Evolutionary conservation across 2,329 filamentous ascomycete genomes (phyloP).

Genomic region (Neofusicoccum laricinum): DNA sequence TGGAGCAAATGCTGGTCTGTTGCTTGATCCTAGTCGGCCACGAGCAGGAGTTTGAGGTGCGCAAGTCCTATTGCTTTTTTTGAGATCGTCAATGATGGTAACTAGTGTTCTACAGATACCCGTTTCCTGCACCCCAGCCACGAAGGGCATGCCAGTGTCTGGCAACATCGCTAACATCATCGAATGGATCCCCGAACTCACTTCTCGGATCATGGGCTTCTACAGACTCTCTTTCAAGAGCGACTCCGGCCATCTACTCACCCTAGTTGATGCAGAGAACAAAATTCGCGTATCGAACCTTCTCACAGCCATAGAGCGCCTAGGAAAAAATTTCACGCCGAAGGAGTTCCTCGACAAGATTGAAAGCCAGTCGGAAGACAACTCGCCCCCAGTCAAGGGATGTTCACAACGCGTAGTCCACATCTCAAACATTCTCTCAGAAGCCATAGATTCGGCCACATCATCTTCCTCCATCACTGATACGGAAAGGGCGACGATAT

Average conservation of each 20-base stretch:
- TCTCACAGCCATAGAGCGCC: conserved; percentile 2
- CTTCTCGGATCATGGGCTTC: conserved; percentile 10
- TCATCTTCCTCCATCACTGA: conserved; percentile 47
- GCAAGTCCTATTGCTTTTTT: not conserved
- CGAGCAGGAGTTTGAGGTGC: conserved; percentile 74
- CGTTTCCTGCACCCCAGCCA: not conserved
- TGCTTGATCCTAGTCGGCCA: conserved; percentile 82
- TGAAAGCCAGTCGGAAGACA: conserved; percentile 37
- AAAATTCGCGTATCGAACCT: conserved; percentile 12
- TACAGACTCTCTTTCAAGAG: conserved; percentile 15
- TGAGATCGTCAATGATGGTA: not conserved
- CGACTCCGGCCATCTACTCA: conserved; percentile 12
- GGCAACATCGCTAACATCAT: not conserved
- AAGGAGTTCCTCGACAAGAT: conserved; percentile 25
- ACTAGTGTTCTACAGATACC: not conserved
- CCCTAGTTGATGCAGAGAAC: conserved; percentile 7
- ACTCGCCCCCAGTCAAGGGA: conserved; percentile 28
- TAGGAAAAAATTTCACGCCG: not conserved
- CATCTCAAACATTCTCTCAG: conserved; percentile 64
- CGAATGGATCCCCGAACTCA: conserved; percentile 9
- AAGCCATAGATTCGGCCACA: conserved; percentile 50
- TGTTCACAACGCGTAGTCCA: conserved; percentile 32
- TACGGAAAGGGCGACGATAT: conserved; percentile 72
- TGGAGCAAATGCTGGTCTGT: conserved; percentile 82
- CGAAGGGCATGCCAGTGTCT: conserved; percentile 10